These are phyloP conservation scores for Micractinium sp. DNA, from an alignment of 139 green algal genomes.

Conservation along the genomic window DNA sequence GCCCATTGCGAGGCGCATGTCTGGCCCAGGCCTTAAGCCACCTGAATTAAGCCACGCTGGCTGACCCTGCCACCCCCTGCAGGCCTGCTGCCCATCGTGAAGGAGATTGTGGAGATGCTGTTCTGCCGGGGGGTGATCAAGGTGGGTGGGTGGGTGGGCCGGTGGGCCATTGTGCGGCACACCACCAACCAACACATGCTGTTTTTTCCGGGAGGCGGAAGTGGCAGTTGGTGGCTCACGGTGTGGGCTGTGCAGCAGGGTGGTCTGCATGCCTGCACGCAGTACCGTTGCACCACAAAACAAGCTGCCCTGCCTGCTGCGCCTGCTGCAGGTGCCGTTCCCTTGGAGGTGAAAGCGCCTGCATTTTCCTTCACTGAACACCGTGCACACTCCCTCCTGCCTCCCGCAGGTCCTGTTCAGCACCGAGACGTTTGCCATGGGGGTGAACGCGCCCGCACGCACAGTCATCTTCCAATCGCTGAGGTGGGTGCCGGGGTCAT, in stretches of 20 bases:
- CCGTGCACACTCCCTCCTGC: background rate
- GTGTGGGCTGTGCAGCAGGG: too few relatives aligned
- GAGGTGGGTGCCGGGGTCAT: background rate
- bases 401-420: conserved; percentile 79
- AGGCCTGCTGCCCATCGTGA: conserved; percentile 97
- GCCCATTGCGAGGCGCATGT: conserved; percentile 98
- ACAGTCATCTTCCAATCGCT: conserved; percentile 92
- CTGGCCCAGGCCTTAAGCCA: too few relatives aligned
- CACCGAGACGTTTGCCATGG: conserved; percentile 98
- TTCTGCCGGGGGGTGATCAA: conserved; percentile 96
- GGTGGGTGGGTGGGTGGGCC: conserved; percentile 37
- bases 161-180: background rate
- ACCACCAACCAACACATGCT: too few relatives aligned
- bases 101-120: conserved; percentile 98
- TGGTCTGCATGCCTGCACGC: too few relatives aligned
- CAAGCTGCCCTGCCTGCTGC: background rate
- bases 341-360: background rate
- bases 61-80: background rate
- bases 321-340: background rate
- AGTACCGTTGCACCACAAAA: too few relatives aligned
- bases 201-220: too few relatives aligned
- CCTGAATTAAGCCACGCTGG: too few relatives aligned
- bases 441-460: conserved; percentile 95
- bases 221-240: too few relatives aligned
- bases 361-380: background rate